Conservation (phyloP, 805 yeast species). For the Yamadazyma scolyti region DNA sequence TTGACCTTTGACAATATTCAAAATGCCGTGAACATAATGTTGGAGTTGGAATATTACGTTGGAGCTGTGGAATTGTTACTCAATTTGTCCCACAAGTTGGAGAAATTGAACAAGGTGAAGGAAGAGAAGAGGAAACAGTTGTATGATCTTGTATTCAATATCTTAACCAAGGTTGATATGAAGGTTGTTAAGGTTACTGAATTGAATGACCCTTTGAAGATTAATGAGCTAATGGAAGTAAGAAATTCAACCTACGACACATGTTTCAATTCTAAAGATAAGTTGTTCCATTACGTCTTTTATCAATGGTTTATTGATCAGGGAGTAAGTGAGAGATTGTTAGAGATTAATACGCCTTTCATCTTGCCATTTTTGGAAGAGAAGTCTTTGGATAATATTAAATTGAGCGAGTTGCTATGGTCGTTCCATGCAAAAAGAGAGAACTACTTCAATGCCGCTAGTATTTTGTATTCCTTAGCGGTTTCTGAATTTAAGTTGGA, state of each 20-base stretch:
- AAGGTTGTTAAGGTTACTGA: constrained; percentile 47
- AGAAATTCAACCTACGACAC: constrained; percentile 72
- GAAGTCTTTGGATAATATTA: constrained; percentile 57
- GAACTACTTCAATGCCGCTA: constrained; percentile 79
- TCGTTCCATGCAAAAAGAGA: constrained; percentile 81
- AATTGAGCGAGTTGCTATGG: constrained; percentile 83
- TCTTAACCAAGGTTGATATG: constrained; percentile 69
- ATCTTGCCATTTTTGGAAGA: constrained; percentile 74
- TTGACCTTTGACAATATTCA: constrained; percentile 75
- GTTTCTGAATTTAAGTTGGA: constrained; percentile 66
- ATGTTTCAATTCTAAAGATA: constrained; percentile 73
- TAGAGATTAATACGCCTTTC: constrained; percentile 79
- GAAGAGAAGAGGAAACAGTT: constrained; percentile 37
- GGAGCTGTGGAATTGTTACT: constrained; percentile 84
- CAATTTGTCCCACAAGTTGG: constrained; percentile 57
- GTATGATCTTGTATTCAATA: constrained; percentile 71
- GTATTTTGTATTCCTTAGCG: constrained; percentile 65
- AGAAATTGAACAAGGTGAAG: constrained; percentile 11
- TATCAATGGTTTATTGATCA: constrained; percentile 89
- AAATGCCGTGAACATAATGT: constrained; percentile 76
- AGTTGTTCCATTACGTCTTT: constrained; percentile 83
- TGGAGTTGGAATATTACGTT: constrained; percentile 70
- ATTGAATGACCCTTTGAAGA: constrained; percentile 29
- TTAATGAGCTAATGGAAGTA: constrained; percentile 51
- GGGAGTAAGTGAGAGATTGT: constrained; percentile 70